Percentiles rank a stretch among this genome's conserved stretches.
These are phyloP conservation scores for Wallacemonas sp. DNA, from an alignment of 208 protist genomes.

Conservation along the genomic window DNA sequence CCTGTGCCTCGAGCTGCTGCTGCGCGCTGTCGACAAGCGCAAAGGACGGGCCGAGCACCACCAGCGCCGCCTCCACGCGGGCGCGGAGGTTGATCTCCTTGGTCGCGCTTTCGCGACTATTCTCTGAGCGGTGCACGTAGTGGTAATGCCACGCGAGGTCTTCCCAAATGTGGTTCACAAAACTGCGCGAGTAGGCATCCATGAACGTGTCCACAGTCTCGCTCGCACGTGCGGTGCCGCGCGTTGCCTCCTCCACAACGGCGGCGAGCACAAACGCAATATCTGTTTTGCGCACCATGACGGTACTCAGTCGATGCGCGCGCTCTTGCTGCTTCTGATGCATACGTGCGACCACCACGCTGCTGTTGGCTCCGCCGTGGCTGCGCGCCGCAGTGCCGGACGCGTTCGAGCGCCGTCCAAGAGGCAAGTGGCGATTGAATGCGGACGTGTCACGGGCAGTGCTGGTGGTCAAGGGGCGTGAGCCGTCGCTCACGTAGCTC, in stretches of 20 bases:
- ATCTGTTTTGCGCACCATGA: slow-evolving; percentile 24
- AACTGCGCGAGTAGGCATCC: slow-evolving; percentile 23
- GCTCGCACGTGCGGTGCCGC: background rate
- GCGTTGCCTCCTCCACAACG: slow-evolving; percentile 18
- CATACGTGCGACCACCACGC: slow-evolving; percentile 22
- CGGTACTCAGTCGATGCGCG: background rate
- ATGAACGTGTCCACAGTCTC: slow-evolving; percentile 17
- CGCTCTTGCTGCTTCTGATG: slow-evolving; percentile 17
- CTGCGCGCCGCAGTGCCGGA: slow-evolving; percentile 15
- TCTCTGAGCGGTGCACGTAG: slow-evolving; percentile 31
- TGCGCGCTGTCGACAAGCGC: slow-evolving; percentile 22
- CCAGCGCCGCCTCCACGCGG: slow-evolving; percentile 18
- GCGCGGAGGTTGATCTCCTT: slow-evolving; percentile 10
- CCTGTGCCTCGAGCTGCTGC: slow-evolving; percentile 27
- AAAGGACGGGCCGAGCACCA: slow-evolving; percentile 7
- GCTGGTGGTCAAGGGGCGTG: background rate
- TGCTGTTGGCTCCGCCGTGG: background rate
- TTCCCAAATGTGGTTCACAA: slow-evolving; percentile 34
- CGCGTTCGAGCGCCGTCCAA: background rate
- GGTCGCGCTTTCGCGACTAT: slow-evolving; percentile 7
- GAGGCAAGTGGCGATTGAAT: background rate
- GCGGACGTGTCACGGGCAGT: background rate
- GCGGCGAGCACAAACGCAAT: slow-evolving; percentile 21
- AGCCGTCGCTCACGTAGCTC: background rate
- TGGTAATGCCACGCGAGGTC: slow-evolving; percentile 50